Conservation (phyloP, 2,329 filamentous ascomycete species). For the Capronia coronata region DNA sequence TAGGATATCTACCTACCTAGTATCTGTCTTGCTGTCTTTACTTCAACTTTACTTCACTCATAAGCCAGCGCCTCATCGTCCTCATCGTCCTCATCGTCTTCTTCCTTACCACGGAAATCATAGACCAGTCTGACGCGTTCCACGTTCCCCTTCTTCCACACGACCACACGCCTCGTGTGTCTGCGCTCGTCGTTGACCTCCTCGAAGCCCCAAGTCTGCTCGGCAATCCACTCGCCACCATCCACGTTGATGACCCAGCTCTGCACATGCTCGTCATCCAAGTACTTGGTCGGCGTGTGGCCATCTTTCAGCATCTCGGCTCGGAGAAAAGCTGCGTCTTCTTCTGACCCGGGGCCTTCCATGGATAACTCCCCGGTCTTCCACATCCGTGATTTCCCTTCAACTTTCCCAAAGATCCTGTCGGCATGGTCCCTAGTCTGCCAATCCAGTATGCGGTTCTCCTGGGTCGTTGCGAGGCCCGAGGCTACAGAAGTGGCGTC, state of each 20-base stretch:
- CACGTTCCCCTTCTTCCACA: constrained; percentile 35
- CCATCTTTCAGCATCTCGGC: constrained; percentile 46
- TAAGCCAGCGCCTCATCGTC: constrained; percentile 22
- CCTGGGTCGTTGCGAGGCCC: constrained; percentile 61
- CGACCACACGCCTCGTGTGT: constrained; percentile 40
- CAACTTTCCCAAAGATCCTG: constrained; percentile 69
- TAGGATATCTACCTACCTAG: too few relatives aligned
- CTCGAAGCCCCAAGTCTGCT: constrained; percentile 46
- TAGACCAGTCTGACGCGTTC: constrained; percentile 40
- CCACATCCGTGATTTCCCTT: constrained; percentile 48
- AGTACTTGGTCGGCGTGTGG: constrained; percentile 54
- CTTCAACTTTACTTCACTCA: too few relatives aligned
- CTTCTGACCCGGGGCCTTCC: constrained; percentile 35
- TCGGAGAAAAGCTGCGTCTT: constrained; percentile 35
- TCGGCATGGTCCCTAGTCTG: constrained; percentile 61
- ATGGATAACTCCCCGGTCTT: constrained; percentile 37
- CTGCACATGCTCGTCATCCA: constrained; percentile 50
- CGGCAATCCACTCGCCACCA: constrained; percentile 46
- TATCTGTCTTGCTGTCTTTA: too few relatives aligned
- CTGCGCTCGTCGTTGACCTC: constrained; percentile 37
- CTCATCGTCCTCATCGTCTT: constrained; percentile 16
- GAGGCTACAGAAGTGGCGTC: constrained; percentile 66
- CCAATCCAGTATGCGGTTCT: constrained; percentile 54
- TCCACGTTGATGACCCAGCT: constrained; percentile 45
- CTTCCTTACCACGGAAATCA: constrained; percentile 30